Evolutionary conservation across 306 rosid species (phyloP), one percentile per base, ranked within the genome.

Genomic region (Castanea crenata): DNA sequence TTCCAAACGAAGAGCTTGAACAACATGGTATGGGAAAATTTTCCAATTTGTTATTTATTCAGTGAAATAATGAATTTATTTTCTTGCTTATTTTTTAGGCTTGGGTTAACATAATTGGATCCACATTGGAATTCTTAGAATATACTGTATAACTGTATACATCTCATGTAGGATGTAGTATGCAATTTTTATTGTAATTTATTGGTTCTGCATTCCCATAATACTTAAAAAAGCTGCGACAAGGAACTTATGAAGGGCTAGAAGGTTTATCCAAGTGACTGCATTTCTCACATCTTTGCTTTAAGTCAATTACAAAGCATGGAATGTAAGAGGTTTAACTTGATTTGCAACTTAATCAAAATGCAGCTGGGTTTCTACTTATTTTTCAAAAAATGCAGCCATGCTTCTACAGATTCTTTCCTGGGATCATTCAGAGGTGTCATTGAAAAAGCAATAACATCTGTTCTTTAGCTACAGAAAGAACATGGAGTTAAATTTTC

Each of bases 1-100:
- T 93, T 81, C 88, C 96, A 55, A 91, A 63, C 74, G 91, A 85
- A 86, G 96, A 93, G 82, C 80, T 95, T 82, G 87, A 77, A 73
- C 85, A 78, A 69, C 91, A 93, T 61, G 98, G 99, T 91, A 89
- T 83, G 74, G 71, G 71, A 35, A 25, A 80, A 80, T 78, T 79
- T 65, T 55, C 74, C 55, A 57, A 58, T 80, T 76, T 62, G 64
- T 71, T 71, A 64, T 57, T 25, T 77, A 69, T 76, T 55, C 76
- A 74, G 54, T 82, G 55, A 18, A 76, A 72, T 61, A 13, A 16
- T 51, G 27, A 74, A 57, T 71, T 71, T 58, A 23, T 38, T 21
- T 14, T 71, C 55, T 13, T 27, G 55, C 41, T 69, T 38, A 16
- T 19, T 19, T 31, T 23, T 23, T 59, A 23, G 10, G 65, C 21